These are phyloP conservation scores for Wickerhamiella parazyma DNA, from an alignment of 805 yeast species.

Conservation along the genomic window DNA sequence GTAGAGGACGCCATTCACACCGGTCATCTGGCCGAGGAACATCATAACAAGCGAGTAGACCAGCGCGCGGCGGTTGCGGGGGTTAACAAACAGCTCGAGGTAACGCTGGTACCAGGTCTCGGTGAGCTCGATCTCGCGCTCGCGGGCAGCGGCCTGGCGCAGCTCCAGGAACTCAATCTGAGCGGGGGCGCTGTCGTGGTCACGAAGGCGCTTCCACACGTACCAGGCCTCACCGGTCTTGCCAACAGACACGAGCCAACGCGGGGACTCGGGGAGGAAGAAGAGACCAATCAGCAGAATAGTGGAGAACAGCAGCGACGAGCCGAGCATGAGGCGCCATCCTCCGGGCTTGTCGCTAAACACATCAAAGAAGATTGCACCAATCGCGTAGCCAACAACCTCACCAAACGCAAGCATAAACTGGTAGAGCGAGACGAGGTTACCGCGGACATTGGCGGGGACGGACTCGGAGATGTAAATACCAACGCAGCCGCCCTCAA, in stretches of 20 bases:
- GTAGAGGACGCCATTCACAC: constrained; percentile 54
- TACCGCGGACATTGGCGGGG: constrained; percentile 44
- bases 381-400: constrained; percentile 47
- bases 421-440: constrained; percentile 47
- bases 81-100: constrained; percentile 38
- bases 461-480: constrained; percentile 48
- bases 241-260: constrained; percentile 41
- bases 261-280: constrained; percentile 48
- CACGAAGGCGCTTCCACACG: constrained; percentile 41
- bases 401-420: constrained; percentile 55
- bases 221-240: constrained; percentile 35
- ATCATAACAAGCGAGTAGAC: constrained; percentile 42
- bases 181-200: constrained; percentile 30
- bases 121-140: constrained; percentile 24
- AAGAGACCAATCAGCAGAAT: constrained; percentile 36
- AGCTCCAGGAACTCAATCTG: constrained; percentile 44
- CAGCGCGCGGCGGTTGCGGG: constrained; percentile 50
- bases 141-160: constrained; percentile 39
- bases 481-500: constrained; percentile 52
- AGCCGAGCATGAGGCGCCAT: constrained; percentile 55
- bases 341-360: constrained; percentile 34
- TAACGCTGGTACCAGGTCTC: constrained; percentile 30
- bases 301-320: constrained; percentile 45
- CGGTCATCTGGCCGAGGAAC: constrained; percentile 39
- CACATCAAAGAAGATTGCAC: constrained; percentile 39